These are phyloP conservation scores for Haplosporangium gracile DNA, from an alignment of 192 early-diverging fungal genomes.

Conservation along the genomic window DNA sequence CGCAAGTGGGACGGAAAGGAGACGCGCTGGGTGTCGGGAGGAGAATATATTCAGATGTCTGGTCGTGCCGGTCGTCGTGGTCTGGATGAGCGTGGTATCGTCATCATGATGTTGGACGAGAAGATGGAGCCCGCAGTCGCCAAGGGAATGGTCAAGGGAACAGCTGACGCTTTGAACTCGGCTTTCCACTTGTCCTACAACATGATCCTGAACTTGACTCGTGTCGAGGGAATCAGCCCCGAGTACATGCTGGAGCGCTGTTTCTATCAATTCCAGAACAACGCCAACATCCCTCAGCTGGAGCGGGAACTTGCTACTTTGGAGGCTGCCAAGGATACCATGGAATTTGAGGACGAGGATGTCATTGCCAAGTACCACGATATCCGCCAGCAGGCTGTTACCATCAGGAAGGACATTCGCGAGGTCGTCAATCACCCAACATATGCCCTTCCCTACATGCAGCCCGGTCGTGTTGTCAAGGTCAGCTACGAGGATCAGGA, in stretches of 20 bases:
- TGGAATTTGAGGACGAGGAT: constrained; percentile 78
- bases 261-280: constrained; percentile 95
- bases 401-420: constrained; percentile 73
- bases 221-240: constrained; percentile 94
- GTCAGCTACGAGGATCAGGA: constrained; percentile 72
- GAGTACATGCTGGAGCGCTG: constrained; percentile 93
- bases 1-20: constrained; percentile 95
- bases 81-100: constrained; percentile 96
- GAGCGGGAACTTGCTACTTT: constrained; percentile 72
- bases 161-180: constrained; percentile 87
- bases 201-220: constrained; percentile 96
- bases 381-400: constrained; percentile 77
- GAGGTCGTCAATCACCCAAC: constrained; percentile 87
- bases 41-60: constrained; percentile 99
- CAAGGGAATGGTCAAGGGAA: constrained; percentile 92
- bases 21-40: constrained; percentile 81
- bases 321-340: constrained; percentile 64
- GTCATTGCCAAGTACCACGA: constrained; percentile 81
- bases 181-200: constrained; percentile 97
- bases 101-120: constrained; percentile 96
- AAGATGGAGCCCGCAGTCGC: constrained; percentile 94
- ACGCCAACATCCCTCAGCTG: constrained; percentile 83
- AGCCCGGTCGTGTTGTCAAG: constrained; percentile 85
- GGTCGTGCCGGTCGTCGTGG: constrained; percentile 98
- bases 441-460: constrained; percentile 85